Base-by-base conservation (phyloP, 2,329 filamentous ascomycete genomes). In the Tricladium varicosporioides region DNA sequence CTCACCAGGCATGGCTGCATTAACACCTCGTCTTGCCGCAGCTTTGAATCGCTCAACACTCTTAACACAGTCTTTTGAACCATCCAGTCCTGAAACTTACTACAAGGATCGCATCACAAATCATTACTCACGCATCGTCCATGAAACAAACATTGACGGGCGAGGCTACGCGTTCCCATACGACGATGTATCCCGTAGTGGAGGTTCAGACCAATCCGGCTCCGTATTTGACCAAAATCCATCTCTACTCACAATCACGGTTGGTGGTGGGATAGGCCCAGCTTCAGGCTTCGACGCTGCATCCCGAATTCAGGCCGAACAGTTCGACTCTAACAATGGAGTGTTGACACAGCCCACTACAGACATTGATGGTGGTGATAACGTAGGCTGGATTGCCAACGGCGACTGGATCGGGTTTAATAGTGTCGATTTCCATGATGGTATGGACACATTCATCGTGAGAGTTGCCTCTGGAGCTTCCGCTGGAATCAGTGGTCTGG, bases 11-110 rank as follows among this genome's bases (percentile, higher is more conserved):
- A 65, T 54, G 10, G 59, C 44, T 10, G 56, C 77, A 67, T 71
- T 79, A 68, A 85, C 86, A 8, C 88, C 91, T 0, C 80, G 90
- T n/a, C 74, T 94, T 13, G 82, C 87, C 0, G 89, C 90, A 1
- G 88, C 87, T 0, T 83, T 93, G 66, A 91, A 92, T 72, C 80
- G 90, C 18, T 85, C 82, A 33, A 92, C 87, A 10, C 72, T 94
- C 59, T 72, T 89, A 50, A 67, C 72, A 16, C 74, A 80, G 64
- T 53, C 70, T n/a, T 65, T 67, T 62, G 84, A 81, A 72, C 84
- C 82, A 13, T 76, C 51, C 80, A 82, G 67, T 60, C 72, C 79
- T 1, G 48, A 22, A 2, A 46, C 53, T 2, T 88, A 85, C 68
- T 88, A 88, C 71, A 62, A 69, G 43, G 71, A 79, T 13, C 55